These are phyloP conservation scores for Lichtheimia hyalospora DNA, from an alignment of 371 early-diverging fungal species.

Conservation along the genomic window DNA sequence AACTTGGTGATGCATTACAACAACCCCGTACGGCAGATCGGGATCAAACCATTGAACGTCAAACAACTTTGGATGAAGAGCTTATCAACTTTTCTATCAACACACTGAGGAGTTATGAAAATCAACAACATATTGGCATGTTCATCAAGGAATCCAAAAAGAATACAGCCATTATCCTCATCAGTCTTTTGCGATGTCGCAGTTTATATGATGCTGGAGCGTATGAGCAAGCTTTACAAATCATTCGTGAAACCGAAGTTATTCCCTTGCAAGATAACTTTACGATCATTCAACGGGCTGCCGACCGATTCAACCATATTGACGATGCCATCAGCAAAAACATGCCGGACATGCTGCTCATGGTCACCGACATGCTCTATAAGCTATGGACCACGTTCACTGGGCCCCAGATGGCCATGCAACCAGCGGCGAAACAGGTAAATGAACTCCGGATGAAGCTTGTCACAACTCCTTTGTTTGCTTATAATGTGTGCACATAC, in stretches of 20 bases:
- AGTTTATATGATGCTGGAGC: conserved; percentile 14
- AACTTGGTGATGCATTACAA: conserved; percentile 53
- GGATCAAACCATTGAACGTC: conserved; percentile 1
- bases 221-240: conserved; percentile 28
- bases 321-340: conserved; percentile 74
- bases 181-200: conserved; percentile 14
- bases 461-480: too few relatives aligned
- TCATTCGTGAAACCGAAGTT: conserved; percentile 31
- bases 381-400: conserved; percentile 27
- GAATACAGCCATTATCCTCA: conserved; percentile 11
- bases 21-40: conserved; percentile 6
- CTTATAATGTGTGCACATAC: too few relatives aligned
- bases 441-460: too few relatives aligned
- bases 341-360: conserved; percentile 75
- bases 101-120: conserved; percentile 16
- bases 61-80: conserved; percentile 7
- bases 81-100: conserved; percentile 11
- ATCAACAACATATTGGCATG: conserved; percentile 19
- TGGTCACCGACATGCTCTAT: conserved; percentile 69
- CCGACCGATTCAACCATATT: conserved; percentile 60
- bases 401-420: conserved; percentile 5
- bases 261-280: conserved; percentile 67
- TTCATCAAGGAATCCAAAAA: conserved; percentile 16
- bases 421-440: conserved; percentile 19
- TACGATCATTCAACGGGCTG: conserved; percentile 54